These are phyloP conservation scores for Aphanomyces stellatus DNA, from an alignment of 352 stramenopile species.

Conservation along the genomic window DNA sequence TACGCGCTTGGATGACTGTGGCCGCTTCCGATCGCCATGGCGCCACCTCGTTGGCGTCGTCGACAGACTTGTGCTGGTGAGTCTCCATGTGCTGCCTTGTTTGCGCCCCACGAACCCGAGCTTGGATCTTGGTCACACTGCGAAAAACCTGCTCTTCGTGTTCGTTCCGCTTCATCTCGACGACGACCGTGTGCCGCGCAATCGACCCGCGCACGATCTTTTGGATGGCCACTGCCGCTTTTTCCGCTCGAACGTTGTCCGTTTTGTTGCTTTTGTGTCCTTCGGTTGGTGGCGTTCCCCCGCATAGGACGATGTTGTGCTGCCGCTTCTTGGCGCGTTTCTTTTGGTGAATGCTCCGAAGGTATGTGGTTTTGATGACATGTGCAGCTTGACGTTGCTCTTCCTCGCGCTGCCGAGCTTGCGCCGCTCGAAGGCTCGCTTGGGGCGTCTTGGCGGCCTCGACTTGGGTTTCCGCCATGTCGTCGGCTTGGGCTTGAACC, in stretches of 20 bases:
- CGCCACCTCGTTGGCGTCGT: not conserved
- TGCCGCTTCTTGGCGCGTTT: not conserved
- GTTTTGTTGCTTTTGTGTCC: not conserved
- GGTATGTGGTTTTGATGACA: not conserved
- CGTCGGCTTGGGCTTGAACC: no score
- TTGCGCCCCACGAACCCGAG: not conserved
- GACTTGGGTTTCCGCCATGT: no score
- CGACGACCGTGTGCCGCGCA: not conserved
- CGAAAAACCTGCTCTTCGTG: not conserved
- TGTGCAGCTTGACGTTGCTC: not conserved
- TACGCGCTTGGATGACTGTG: not conserved
- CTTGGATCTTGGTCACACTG: not conserved
- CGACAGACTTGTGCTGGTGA: not conserved
- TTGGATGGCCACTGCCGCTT: not conserved
- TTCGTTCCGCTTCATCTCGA: not conserved
- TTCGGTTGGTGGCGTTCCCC: not conserved
- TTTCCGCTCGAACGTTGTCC: not conserved
- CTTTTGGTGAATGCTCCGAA: not conserved
- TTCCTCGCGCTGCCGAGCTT: not conserved
- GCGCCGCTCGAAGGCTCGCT: not conserved
- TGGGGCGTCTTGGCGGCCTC: not conserved
- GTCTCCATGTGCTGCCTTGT: not conserved
- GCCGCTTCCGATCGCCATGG: not conserved
- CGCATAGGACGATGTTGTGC: not conserved
- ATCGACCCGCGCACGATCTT: not conserved